These are phyloP conservation scores for Sporothrix humicola DNA, from an alignment of 2,329 filamentous ascomycete species.

Conservation along the genomic window DNA sequence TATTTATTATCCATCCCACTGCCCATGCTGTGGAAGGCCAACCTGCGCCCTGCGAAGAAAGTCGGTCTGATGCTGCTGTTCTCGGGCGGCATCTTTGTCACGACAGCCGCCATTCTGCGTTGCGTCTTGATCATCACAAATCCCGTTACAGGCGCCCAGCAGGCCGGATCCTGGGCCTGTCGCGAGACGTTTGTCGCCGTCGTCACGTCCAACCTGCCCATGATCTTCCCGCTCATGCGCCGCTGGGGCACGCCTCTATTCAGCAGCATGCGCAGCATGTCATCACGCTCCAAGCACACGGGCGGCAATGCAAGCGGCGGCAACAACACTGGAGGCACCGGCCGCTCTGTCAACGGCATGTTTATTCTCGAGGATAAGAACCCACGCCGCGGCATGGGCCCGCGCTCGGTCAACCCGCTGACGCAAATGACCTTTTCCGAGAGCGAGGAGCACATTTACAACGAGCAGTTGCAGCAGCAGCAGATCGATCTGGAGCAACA, in stretches of 20 bases:
- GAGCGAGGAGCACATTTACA: constrained; percentile 42
- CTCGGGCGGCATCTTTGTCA: constrained; percentile 61
- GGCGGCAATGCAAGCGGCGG: neutral
- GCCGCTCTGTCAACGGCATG: constrained; percentile 33
- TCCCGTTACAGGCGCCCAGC: constrained; percentile 46
- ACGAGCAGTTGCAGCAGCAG: constrained; percentile 31
- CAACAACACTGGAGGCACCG: constrained; percentile 26
- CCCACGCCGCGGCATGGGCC: constrained; percentile 41
- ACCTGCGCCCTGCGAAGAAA: constrained; percentile 57
- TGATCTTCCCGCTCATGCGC: constrained; percentile 38
- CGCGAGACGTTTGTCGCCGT: constrained; percentile 41
- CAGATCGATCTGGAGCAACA: constrained; percentile 9
- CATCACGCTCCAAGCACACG: constrained; percentile 25
- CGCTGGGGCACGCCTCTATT: constrained; percentile 35
- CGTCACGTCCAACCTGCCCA: constrained; percentile 40
- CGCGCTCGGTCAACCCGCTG: constrained; percentile 41
- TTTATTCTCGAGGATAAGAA: constrained; percentile 42
- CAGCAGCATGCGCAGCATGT: constrained; percentile 22
- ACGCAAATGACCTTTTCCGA: constrained; percentile 41
- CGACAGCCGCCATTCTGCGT: constrained; percentile 59
- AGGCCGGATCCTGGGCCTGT: constrained; percentile 49
- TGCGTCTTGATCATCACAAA: constrained; percentile 57
- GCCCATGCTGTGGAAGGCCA: constrained; percentile 60
- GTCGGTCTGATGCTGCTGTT: constrained; percentile 60
- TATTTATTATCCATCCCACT: constrained; percentile 51